These are phyloP conservation scores for Scopulariopsis brevicaulis DNA, from an alignment of 2,329 filamentous ascomycete genomes.

Conservation along the genomic window DNA sequence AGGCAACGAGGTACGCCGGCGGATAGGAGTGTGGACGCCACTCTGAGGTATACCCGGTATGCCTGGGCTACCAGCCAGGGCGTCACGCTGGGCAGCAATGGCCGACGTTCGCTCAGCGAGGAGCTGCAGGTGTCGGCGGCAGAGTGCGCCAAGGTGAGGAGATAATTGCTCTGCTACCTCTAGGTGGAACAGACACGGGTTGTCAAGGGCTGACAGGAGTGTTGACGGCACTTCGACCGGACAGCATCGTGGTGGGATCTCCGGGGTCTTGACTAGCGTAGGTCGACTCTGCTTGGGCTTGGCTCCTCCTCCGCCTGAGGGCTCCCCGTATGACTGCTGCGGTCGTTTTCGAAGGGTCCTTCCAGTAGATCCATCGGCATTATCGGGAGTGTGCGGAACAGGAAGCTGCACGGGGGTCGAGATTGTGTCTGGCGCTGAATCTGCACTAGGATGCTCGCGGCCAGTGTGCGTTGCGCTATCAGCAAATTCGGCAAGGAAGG, in stretches of 20 bases:
- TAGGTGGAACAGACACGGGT: slow-evolving; percentile 1
- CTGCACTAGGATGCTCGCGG: neutral
- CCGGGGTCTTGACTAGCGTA: neutral
- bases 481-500: neutral
- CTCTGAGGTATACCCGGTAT: neutral
- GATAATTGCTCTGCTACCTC: slow-evolving; percentile 1
- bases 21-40: neutral
- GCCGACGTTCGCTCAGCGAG: slow-evolving; percentile 1
- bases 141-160: slow-evolving; percentile 2
- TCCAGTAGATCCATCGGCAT: neutral
- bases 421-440: neutral
- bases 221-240: slow-evolving; percentile 1
- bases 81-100: neutral
- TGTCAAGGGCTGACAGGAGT: slow-evolving; percentile 5
- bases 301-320: neutral
- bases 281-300: neutral
- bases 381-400: neutral
- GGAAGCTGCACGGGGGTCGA: neutral
- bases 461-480: neutral
- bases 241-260: slow-evolving; percentile 1
- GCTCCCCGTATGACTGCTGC: neutral
- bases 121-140: slow-evolving; percentile 3
- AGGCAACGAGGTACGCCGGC: slow-evolving; percentile 1
- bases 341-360: neutral
- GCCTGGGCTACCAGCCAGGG: neutral